Conservation (phyloP, 2,329 filamentous ascomycete species). For the Cordyceps farinosa region DNA sequence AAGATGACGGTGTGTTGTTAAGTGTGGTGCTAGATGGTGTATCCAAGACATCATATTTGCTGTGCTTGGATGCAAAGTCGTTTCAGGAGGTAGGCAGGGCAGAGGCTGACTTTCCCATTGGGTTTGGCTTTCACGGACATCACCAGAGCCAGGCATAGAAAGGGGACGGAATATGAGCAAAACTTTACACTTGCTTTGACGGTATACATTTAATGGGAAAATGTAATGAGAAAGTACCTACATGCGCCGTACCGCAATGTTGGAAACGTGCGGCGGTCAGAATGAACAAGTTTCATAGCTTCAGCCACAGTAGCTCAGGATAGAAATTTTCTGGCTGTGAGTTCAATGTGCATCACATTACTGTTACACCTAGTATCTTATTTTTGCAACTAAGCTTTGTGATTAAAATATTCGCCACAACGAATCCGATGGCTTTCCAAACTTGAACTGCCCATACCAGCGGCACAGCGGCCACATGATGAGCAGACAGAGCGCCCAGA, state of each 20-base stretch:
- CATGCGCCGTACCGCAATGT: neutral
- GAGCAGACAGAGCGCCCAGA: slow-evolving; percentile 35
- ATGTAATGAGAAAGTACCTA: neutral
- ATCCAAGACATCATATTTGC: slow-evolving; percentile 58
- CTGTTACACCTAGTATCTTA: neutral
- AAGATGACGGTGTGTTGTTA: slow-evolving; percentile 62
- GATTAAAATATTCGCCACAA: slow-evolving; percentile 45
- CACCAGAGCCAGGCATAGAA: slow-evolving; percentile 30
- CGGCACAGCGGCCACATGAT: slow-evolving; percentile 41
- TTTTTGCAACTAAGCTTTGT: neutral
- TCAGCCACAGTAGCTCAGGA: neutral
- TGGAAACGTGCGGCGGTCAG: neutral
- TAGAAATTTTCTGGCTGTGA: neutral
- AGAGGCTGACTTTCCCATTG: slow-evolving; percentile 57
- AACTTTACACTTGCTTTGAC: neutral
- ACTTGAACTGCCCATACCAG: slow-evolving; percentile 43
- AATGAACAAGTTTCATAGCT: neutral
- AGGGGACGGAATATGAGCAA: neutral
- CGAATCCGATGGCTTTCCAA: slow-evolving; percentile 38
- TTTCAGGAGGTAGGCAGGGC: slow-evolving; percentile 64
- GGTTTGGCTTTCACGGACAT: slow-evolving; percentile 62
- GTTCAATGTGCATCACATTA: neutral
- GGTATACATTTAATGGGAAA: neutral
- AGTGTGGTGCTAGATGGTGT: slow-evolving; percentile 62
- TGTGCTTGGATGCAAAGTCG: slow-evolving; percentile 60